Evolutionary conservation across 208 protist species (phyloP), one percentile per base, ranked within the genome.

Genomic region (Crithidia thermophila): DNA sequence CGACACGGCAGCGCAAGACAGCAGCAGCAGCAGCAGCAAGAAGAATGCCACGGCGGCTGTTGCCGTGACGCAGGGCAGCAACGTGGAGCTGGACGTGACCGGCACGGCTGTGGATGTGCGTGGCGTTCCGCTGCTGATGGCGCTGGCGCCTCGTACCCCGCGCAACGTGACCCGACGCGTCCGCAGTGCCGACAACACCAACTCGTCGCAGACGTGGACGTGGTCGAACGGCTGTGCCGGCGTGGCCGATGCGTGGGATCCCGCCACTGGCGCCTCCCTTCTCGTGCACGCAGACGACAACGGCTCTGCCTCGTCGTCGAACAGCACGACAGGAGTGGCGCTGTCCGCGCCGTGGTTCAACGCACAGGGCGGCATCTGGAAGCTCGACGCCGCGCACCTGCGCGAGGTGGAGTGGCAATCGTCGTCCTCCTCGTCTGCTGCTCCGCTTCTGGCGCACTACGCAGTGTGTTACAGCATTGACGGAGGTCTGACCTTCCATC

Each of bases 381-480:
- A 40, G n/a, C 50, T 92, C 18, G 42, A 66, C 11, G 75, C 86
- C 16, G 63, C 50, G 20, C 79, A 79, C 58, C 53, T 84, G 30
- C 46, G 31, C 33, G 27, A 61, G 28, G 36, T 78, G 34, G 74
- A 74, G 18, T 65, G 80, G 53, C 7, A 33, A 14, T 39, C 58
- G 23, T 10, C 47, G 14, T 18, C 59, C 45, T n/a, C 5, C 20
- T 10, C 27, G 0, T 33, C 14, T n/a, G 40, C 8, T 36, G 20
- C 42, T 3, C 28, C 0, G 11, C 13, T 37, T 27, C 37, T 66
- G 47, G 23, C 39, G 20, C 33, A 37, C 20, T 82, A 82, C 42
- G 31, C 49, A 20, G 30, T 90, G 27, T 93, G 87, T 60, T 90
- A 82, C 79, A 93, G 87, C 62, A 56, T 88, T 2, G 72, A 93